These are phyloP conservation scores for Fusarium sulawesiense DNA, from an alignment of 2,329 filamentous ascomycete species.

Conservation along the genomic window DNA sequence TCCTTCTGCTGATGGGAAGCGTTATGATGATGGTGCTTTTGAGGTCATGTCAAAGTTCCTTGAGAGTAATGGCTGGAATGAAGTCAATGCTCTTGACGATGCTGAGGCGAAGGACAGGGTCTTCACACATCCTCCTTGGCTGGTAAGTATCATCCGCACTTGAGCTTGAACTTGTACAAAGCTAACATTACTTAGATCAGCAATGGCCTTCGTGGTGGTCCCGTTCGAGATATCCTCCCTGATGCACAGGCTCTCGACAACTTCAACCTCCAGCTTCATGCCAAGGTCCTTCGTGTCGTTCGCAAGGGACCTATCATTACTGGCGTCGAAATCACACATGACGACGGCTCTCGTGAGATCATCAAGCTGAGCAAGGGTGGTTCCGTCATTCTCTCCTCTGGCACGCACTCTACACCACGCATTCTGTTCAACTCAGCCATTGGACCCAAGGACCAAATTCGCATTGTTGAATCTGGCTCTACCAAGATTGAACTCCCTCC, in stretches of 20 bases:
- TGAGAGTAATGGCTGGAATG: conserved; percentile 68
- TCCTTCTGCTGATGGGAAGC: conserved; percentile 73
- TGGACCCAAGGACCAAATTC: conserved; percentile 70
- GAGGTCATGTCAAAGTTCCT: conserved; percentile 70
- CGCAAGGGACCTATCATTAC: conserved; percentile 71
- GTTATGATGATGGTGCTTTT: conserved; percentile 74
- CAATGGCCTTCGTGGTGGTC: conserved; percentile 74
- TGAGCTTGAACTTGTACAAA: too few species aligned
- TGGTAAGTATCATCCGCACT: conserved; percentile 18
- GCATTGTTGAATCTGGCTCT: conserved; percentile 56
- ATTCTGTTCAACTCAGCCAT: conserved; percentile 71
- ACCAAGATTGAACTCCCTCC: conserved; percentile 64
- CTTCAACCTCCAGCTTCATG: conserved; percentile 73
- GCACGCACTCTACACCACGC: conserved; percentile 74
- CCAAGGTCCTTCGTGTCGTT: conserved; percentile 72
- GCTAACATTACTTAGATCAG: conserved; percentile 60
- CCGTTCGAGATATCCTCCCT: conserved; percentile 76
- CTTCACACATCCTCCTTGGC: conserved; percentile 73
- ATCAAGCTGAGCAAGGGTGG: conserved; percentile 71
- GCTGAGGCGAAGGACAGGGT: conserved; percentile 72
- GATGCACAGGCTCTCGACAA: conserved; percentile 68
- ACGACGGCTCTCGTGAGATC: conserved; percentile 62
- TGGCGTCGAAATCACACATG: conserved; percentile 72
- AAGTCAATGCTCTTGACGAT: conserved; percentile 68
- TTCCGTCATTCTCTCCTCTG: conserved; percentile 73